Base-by-base conservation (phyloP, 331 rosid genomes). In the Acacia concinna region DNA sequence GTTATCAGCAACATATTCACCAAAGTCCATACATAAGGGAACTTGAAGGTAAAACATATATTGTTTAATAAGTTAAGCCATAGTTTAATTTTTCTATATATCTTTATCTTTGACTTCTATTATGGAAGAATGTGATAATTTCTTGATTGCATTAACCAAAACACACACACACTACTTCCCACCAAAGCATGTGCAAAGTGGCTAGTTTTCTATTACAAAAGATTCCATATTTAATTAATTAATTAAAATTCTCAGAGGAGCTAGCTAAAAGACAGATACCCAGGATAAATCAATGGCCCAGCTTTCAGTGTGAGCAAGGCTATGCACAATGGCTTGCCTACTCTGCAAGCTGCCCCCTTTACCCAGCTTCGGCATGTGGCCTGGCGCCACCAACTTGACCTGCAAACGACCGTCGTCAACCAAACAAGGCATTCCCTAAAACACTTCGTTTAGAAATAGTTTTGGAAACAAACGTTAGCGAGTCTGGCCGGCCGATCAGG, bases 201-300 rank as follows among this genome's bases (percentile, higher is more conserved):
- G 30, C 71, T 10, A 7, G 43, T 68, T n/a, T 75, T 62, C 32
- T 5, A 44, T 30, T 18, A 28, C 12, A 18, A 63, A 44, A 10
- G 71, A 46, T 68, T 68, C 73, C 65, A 59, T 9, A 65, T 18
- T 31, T 15, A 17, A 54, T 66, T 43, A 59, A 44, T 74, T 52
- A 37, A 52, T 18, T 40, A 37, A 32, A 5, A 56, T 14, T 2
- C n/a, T 10, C 7, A 17, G 30, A 25, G 12, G 20, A 1, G 62
- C 2, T n/a, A 54, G 62, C 27, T 7, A 69, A 78, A 37, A 44
- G 77, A 63, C 46, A 40, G 76, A 64, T 86, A 93, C 97, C 98
- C 97, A 94, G 62, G 94, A 94, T 85, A 94, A 80, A 73, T 94
- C 98, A 32, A 90, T 82, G 28, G 98, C 98, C 98, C 94, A 94